These are phyloP conservation scores for Middelhovenomyces tepae DNA, from an alignment of 805 yeast genomes.

Conservation along the genomic window DNA sequence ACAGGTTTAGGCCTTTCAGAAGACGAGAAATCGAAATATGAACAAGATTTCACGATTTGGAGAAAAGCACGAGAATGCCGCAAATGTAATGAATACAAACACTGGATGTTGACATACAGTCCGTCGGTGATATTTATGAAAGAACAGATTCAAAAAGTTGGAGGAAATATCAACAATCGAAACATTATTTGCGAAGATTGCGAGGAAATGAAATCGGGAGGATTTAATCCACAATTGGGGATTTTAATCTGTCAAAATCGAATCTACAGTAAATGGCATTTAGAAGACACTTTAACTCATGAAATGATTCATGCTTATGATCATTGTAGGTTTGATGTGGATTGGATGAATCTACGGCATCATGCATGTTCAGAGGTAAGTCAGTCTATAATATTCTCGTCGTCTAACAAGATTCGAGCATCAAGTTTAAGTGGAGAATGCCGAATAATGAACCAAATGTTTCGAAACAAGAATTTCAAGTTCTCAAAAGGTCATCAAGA, in stretches of 20 bases:
- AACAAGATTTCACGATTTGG: conserved; percentile 40
- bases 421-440: conserved; percentile 92
- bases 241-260: conserved; percentile 81
- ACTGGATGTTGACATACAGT: conserved; percentile 63
- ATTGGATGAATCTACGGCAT: conserved; percentile 76
- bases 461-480: conserved; percentile 37
- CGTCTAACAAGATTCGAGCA: too few relatives aligned
- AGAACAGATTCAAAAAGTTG: conserved; percentile 65
- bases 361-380: conserved; percentile 97
- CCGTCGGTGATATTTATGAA: conserved; percentile 85
- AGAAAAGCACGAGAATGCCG: conserved; percentile 48
- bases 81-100: conserved; percentile 63
- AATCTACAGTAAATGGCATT: conserved; percentile 61
- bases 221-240: conserved; percentile 86
- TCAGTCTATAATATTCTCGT: too few relatives aligned
- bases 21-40: conserved; percentile 47
- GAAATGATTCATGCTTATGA: conserved; percentile 93
- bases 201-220: conserved; percentile 79
- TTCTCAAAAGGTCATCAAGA: conserved; percentile 79
- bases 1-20: conserved; percentile 58
- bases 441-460: conserved; percentile 76
- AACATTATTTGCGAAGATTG: conserved; percentile 76
- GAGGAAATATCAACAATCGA: conserved; percentile 39
- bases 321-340: conserved; percentile 76
- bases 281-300: conserved; percentile 88